Conservation (phyloP, 352 stramenopile genomes). For the Phytophthora sojae region DNA sequence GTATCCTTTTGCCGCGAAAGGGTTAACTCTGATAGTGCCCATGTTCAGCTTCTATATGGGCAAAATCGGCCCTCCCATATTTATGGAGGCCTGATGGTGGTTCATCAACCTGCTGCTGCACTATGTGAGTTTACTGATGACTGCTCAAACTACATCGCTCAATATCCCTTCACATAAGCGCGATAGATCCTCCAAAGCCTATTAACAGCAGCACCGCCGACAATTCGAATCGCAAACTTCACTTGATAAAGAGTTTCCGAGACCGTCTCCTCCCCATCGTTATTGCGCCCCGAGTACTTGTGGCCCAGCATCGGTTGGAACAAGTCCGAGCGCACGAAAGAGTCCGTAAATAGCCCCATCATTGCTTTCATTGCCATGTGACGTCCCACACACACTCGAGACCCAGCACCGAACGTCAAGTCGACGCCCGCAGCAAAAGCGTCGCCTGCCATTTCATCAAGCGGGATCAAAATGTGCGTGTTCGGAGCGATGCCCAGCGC, state of each 20-base stretch:
- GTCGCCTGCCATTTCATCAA: slow-evolving; percentile 42
- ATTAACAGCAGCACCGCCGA: slow-evolving; percentile 12
- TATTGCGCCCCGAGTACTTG: slow-evolving; percentile 47
- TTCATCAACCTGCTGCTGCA: neutral
- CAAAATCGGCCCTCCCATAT: too few relatives aligned
- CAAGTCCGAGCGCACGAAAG: slow-evolving; percentile 28
- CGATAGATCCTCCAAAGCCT: slow-evolving; percentile 8
- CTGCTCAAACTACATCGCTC: too few relatives aligned
- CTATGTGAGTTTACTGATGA: neutral
- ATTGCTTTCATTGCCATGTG: slow-evolving; percentile 51
- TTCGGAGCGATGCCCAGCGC: slow-evolving; percentile 31
- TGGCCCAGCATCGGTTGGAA: slow-evolving; percentile 40
- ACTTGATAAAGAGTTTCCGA: slow-evolving; percentile 38
- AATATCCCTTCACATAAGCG: neutral
- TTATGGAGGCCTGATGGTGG: too few relatives aligned
- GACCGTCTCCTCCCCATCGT: slow-evolving; percentile 39
- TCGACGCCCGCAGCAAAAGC: slow-evolving; percentile 41
- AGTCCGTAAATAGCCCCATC: slow-evolving; percentile 40
- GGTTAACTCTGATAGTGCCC: too few relatives aligned
- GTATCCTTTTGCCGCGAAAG: too few relatives aligned
- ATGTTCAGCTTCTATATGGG: too few relatives aligned
- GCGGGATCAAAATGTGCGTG: slow-evolving; percentile 40
- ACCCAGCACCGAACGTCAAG: slow-evolving; percentile 42
- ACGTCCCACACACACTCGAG: slow-evolving; percentile 37
- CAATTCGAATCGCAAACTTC: slow-evolving; percentile 16